phyloP scores from a whole-genome alignment of 805 yeast genomes.

The Saturnispora silvae region DNA sequence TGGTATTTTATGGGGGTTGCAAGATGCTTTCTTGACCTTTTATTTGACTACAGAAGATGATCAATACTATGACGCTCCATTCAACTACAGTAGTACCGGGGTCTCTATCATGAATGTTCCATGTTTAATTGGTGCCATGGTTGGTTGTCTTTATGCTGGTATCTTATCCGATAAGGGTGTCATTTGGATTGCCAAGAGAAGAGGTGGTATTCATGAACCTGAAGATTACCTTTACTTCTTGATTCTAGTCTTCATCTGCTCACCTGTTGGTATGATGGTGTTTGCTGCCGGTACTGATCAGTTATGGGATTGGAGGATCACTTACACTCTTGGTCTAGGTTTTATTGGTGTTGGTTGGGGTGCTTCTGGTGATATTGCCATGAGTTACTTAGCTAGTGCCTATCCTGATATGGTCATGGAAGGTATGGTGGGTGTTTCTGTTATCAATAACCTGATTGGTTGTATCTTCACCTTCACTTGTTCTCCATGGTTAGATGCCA shows the following conservation, averaged over 20 bases:
- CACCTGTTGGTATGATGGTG: conserved; percentile 52
- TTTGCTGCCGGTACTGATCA: conserved; percentile 59
- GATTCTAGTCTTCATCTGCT: conserved; percentile 42
- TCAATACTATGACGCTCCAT: conserved; percentile 54
- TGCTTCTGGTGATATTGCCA: conserved; percentile 59
- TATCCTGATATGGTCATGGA: conserved; percentile 62
- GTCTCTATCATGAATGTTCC: conserved; percentile 74
- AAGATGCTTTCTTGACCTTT: conserved; percentile 66
- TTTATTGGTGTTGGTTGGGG: conserved; percentile 63
- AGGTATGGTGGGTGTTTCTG: conserved; percentile 60
- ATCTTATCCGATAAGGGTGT: conserved; percentile 49
- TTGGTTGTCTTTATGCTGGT: conserved; percentile 62
- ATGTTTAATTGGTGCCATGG: conserved; percentile 50
- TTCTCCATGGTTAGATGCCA: conserved; percentile 45
- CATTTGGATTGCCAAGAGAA: conserved; percentile 47
- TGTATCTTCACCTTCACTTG: conserved; percentile 60
- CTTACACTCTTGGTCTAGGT: conserved; percentile 47
- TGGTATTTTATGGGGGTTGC: conserved; percentile 73
- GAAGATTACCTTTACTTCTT: conserved; percentile 53
- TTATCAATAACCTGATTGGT: conserved; percentile 54
- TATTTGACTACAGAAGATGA: conserved; percentile 68
- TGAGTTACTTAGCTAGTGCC: conserved; percentile 56
- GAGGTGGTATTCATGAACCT: conserved; percentile 53
- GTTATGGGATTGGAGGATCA: conserved; percentile 40
- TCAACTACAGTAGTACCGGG: conserved; percentile 51